Evolutionary conservation across 306 rosid species (phyloP).

Genomic region (Pueraria montana): DNA sequence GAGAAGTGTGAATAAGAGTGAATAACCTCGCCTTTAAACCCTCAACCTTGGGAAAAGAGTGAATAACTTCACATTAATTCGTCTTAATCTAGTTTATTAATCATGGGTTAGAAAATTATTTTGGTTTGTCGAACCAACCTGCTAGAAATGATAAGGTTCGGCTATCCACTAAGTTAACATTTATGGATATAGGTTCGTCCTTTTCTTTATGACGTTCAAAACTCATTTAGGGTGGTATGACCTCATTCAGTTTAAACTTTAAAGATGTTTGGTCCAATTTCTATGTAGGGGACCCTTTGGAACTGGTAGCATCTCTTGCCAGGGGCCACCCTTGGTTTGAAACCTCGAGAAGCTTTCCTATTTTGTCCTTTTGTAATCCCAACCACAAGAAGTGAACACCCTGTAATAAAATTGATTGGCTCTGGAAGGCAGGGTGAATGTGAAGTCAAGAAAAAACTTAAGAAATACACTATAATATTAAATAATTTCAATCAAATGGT

Average conservation of each 20-base stretch:
- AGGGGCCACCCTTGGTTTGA: slow-evolving; percentile 7
- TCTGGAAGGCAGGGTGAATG: neutral
- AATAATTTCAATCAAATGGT: neutral
- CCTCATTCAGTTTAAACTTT: slow-evolving; percentile 8
- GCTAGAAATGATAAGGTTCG: slow-evolving; percentile 17
- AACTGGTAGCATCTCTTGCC: neutral
- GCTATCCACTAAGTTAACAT: neutral
- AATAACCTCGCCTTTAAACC: no score
- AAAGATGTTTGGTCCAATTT: slow-evolving; percentile 24
- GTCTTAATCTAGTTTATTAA: neutral
- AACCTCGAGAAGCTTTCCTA: slow-evolving; percentile 9
- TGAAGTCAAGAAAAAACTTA: neutral
- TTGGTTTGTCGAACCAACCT: neutral
- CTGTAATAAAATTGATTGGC: slow-evolving; percentile 23
- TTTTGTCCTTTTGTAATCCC: slow-evolving; percentile 27
- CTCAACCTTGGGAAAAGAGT: no score
- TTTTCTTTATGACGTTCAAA: slow-evolving; percentile 7
- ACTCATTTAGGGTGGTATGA: slow-evolving; percentile 2
- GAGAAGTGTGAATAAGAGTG: no score
- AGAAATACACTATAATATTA: neutral
- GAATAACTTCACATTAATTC: no score
- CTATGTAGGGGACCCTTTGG: slow-evolving; percentile 27
- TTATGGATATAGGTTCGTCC: slow-evolving; percentile 8
- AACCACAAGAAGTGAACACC: slow-evolving; percentile 41
- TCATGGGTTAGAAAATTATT: slow-evolving; percentile 12